Conservation (phyloP, 768 basidiomycete species). For the Tylopilus subfusipes region DNA sequence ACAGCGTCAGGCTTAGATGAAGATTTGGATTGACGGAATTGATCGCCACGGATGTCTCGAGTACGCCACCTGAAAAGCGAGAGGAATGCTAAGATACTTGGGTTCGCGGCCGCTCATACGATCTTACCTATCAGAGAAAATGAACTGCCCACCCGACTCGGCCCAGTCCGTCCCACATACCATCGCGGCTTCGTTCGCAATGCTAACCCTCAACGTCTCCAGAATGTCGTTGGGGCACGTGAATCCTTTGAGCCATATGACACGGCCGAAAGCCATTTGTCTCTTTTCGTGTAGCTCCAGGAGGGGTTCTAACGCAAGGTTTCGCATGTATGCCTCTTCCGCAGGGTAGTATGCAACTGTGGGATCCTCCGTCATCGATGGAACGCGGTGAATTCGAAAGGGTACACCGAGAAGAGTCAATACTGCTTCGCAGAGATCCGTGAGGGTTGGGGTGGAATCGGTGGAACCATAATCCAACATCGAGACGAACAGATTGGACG, state of each 20-base stretch:
- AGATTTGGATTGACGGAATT: constrained; percentile 95
- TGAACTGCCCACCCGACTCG: constrained; percentile 95
- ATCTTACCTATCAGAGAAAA: constrained; percentile 90
- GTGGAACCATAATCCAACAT: constrained; percentile 97
- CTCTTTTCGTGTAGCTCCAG: constrained; percentile 74
- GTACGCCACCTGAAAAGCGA: constrained; percentile 77
- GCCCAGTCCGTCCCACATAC: constrained; percentile 99
- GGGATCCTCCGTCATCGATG: constrained; percentile 89
- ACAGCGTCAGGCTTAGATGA: constrained; percentile 87
- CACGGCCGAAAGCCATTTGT: constrained; percentile 80
- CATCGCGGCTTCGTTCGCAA: constrained; percentile 92
- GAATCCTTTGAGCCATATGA: constrained; percentile 98
- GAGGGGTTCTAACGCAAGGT: constrained; percentile 88
- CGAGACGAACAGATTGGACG: constrained; percentile 89
- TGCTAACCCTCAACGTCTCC: constrained; percentile 89
- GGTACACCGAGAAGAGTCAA: constrained; percentile 90
- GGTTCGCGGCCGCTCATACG: background rate
- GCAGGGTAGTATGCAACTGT: constrained; percentile 89
- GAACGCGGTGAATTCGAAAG: constrained; percentile 88
- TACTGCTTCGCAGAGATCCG: constrained; percentile 93
- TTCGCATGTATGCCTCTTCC: constrained; percentile 93
- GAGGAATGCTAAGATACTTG: background rate
- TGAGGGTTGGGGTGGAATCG: constrained; percentile 92
- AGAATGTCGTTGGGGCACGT: constrained; percentile 98
- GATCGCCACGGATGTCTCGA: constrained; percentile 95